Conservation (phyloP, 2,329 filamentous ascomycete genomes). For the Trichoderma hamatum region DNA sequence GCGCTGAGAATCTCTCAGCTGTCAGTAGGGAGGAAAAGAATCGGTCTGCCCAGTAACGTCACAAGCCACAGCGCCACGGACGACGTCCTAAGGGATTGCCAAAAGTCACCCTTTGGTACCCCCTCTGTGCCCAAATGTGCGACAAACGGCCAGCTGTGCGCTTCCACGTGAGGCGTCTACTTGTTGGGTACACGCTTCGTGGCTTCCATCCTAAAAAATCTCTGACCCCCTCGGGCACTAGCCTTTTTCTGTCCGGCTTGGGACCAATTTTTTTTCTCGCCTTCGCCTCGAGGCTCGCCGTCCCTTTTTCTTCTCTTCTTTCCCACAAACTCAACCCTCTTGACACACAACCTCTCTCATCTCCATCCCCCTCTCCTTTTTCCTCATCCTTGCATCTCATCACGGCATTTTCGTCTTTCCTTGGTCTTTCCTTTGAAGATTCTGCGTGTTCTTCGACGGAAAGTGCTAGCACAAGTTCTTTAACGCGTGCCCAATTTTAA, state of each 20-base stretch:
- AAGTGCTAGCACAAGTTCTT: slow-evolving; percentile 38
- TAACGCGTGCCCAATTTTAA: slow-evolving; percentile 36
- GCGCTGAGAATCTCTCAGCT: slow-evolving; percentile 14
- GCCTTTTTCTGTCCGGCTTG: slow-evolving; percentile 34
- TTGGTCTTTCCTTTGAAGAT: slow-evolving; percentile 54
- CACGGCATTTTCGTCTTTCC: slow-evolving; percentile 43
- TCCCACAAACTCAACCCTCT: slow-evolving; percentile 34
- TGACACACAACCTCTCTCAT: slow-evolving; percentile 38
- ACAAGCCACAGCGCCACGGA: slow-evolving; percentile 27
- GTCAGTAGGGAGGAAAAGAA: slow-evolving; percentile 16
- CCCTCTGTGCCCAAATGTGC: background rate
- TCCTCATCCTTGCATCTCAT: slow-evolving; percentile 37
- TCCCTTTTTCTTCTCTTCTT: slow-evolving; percentile 36
- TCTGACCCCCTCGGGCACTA: slow-evolving; percentile 36
- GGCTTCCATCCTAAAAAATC: slow-evolving; percentile 28
- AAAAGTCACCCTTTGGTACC: slow-evolving; percentile 5
- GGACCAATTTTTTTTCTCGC: slow-evolving; percentile 30
- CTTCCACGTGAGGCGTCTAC: slow-evolving; percentile 7
- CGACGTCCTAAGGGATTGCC: background rate
- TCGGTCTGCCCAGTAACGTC: slow-evolving; percentile 24
- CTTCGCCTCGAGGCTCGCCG: slow-evolving; percentile 29
- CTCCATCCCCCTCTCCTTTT: slow-evolving; percentile 37
- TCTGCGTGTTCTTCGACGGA: slow-evolving; percentile 49
- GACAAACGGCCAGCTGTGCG: background rate
- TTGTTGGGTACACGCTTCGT: slow-evolving; percentile 6